Percentiles rank a stretch among this genome's conserved stretches.
Conservation (phyloP, 2,329 filamentous ascomycete genomes). For the Talaromyces marneffei region DNA sequence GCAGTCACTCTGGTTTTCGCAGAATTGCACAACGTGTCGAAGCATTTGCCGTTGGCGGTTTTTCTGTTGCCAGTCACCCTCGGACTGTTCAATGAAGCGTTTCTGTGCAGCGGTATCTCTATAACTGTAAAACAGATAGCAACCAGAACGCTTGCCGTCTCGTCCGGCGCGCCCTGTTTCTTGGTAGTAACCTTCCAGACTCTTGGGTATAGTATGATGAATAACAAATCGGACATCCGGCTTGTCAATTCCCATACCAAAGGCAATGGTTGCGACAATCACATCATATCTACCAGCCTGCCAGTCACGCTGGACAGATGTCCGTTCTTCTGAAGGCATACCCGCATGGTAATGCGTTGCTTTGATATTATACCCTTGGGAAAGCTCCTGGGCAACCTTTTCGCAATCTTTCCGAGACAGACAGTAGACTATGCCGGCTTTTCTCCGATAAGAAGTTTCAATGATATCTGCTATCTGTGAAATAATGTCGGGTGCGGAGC, state of each 20-base stretch:
- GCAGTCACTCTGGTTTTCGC: conserved; percentile 83
- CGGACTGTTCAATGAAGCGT: conserved; percentile 76
- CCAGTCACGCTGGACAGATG: conserved; percentile 70
- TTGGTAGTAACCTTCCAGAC: conserved; percentile 95
- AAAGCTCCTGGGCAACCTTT: conserved; percentile 65
- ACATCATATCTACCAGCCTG: conserved; percentile 74
- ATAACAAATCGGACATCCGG: conserved; percentile 94
- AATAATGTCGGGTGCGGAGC: conserved; percentile 48
- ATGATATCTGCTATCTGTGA: conserved; percentile 56
- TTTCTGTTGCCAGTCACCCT: conserved; percentile 72
- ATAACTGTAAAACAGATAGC: conserved; percentile 84
- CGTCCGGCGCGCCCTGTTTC: conserved; percentile 92
- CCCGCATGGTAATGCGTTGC: conserved; percentile 83
- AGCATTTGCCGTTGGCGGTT: conserved; percentile 80
- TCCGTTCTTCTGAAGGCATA: conserved; percentile 63
- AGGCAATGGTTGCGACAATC: conserved; percentile 96
- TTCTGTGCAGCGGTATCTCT: conserved; percentile 67
- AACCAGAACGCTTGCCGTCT: conserved; percentile 80
- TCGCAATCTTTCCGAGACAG: conserved; percentile 80
- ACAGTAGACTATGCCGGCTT: conserved; percentile 91
- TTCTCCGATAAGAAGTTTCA: conserved; percentile 58
- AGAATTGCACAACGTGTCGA: conserved; percentile 76
- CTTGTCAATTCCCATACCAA: conserved; percentile 99
- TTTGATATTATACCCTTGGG: conserved; percentile 56
- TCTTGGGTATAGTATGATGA: conserved; percentile 88